A percentile compares a stretch with the other conserved stretches of the same genome.
These are phyloP conservation scores for Monilinia laxa DNA, from an alignment of 2,329 filamentous ascomycete species.

Conservation along the genomic window DNA sequence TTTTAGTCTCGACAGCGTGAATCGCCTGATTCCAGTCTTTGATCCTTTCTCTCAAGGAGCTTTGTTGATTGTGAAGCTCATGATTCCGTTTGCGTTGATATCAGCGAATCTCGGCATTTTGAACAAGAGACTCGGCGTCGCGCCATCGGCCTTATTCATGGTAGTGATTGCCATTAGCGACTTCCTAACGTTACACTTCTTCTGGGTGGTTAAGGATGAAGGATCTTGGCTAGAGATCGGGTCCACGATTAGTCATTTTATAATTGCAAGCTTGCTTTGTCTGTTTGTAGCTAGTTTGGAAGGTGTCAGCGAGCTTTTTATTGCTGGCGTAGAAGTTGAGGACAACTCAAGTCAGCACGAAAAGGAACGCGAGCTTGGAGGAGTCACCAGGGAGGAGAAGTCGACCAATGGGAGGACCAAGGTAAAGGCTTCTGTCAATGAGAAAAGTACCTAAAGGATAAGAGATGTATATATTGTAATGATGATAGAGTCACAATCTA, in stretches of 20 bases:
- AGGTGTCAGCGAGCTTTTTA: slow-evolving; percentile 78
- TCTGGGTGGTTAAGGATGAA: slow-evolving; percentile 96
- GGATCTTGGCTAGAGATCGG: slow-evolving; percentile 98
- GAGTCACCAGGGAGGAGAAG: slow-evolving; percentile 24
- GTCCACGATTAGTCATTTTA: slow-evolving; percentile 93
- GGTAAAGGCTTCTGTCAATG: slow-evolving; percentile 23
- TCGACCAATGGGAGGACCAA: slow-evolving; percentile 25
- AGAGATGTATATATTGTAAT: slow-evolving; percentile 13
- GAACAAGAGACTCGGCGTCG: slow-evolving; percentile 78
- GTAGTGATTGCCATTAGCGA: slow-evolving; percentile 89
- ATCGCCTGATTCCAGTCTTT: slow-evolving; percentile 84
- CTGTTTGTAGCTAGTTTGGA: slow-evolving; percentile 90
- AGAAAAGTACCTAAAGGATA: slow-evolving; percentile 21
- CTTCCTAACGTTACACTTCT: slow-evolving; percentile 91
- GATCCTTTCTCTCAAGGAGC: slow-evolving; percentile 90
- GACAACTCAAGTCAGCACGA: slow-evolving; percentile 31
- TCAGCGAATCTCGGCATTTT: slow-evolving; percentile 93
- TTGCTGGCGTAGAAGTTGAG: slow-evolving; percentile 73
- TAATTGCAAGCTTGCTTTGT: slow-evolving; percentile 84
- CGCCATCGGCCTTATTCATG: slow-evolving; percentile 90
- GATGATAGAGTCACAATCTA: slow-evolving; percentile 3
- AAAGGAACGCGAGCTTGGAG: slow-evolving; percentile 37
- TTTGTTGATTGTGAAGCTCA: slow-evolving; percentile 80
- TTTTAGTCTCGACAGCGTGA: slow-evolving; percentile 89
- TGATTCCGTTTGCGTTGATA: slow-evolving; percentile 90